Evolutionary conservation across 2,329 filamentous ascomycete species (phyloP).

Genomic region (Fusarium sp.): DNA sequence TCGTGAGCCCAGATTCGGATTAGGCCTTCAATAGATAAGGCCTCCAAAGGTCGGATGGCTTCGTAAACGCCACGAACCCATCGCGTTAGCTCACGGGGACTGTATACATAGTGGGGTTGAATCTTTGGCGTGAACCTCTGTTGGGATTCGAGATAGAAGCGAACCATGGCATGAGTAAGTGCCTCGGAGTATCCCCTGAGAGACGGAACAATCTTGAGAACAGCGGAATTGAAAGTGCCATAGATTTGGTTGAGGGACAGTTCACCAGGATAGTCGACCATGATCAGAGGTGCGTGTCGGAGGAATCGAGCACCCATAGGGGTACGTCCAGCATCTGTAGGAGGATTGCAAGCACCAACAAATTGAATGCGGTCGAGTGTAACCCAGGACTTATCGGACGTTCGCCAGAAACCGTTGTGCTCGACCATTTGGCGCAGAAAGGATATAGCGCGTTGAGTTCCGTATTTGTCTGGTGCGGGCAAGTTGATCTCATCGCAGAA

Average conservation of each 20-base stretch:
- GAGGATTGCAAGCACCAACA: constrained; percentile 97
- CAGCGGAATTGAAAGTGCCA: constrained; percentile 94
- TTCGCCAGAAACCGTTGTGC: constrained; percentile 99
- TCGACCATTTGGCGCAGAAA: constrained; percentile 98
- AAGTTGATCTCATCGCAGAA: constrained; percentile 99
- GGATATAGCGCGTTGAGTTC: constrained; percentile 95
- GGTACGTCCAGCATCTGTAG: constrained; percentile 95
- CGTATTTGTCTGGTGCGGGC: constrained; percentile 96
- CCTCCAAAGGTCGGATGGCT: constrained; percentile 91
- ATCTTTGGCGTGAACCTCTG: constrained; percentile 94
- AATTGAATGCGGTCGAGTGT: constrained; percentile 98
- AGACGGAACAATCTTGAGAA: constrained; percentile 95
- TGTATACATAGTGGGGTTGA: constrained; percentile 99
- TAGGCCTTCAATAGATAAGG: constrained; percentile 86
- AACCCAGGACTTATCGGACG: constrained; percentile 97
- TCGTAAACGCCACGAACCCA: constrained; percentile 99
- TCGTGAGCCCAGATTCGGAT: constrained; percentile 99
- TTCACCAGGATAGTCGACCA: constrained; percentile 99
- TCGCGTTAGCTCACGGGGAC: constrained; percentile 94
- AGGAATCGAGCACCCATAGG: constrained; percentile 93
- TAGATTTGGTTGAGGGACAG: constrained; percentile 96
- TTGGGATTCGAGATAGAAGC: constrained; percentile 95
- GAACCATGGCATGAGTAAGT: constrained; percentile 97
- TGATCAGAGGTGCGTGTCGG: constrained; percentile 95
- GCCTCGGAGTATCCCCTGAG: constrained; percentile 95